A percentile compares a stretch with the other conserved stretches of the same genome.
Conservation (phyloP, 768 basidiomycete species). For the Tricholoma terreum region DNA sequence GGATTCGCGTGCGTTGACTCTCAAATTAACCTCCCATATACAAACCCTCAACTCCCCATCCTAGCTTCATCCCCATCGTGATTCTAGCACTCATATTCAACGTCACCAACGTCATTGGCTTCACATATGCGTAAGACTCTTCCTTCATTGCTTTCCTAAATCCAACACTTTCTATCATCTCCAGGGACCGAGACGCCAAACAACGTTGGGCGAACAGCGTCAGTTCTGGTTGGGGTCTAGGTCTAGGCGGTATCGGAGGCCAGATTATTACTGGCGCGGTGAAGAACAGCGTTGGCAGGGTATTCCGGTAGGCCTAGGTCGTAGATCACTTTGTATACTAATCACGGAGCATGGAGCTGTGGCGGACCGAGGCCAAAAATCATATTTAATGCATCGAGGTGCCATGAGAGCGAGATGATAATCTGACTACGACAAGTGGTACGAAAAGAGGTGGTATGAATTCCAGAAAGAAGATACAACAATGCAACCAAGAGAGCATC, state of each 20-base stretch:
- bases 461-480: not conserved
- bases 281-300: conserved; percentile 73
- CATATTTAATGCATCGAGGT: conserved; percentile 11
- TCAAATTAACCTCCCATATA: not conserved
- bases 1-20: conserved; percentile 72
- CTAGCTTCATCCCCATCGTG: conserved; percentile 92
- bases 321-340: not conserved
- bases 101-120: conserved; percentile 91
- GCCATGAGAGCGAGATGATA: conserved; percentile 5
- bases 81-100: conserved; percentile 95
- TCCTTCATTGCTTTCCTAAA: not conserved
- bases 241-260: conserved; percentile 80
- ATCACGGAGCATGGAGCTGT: not conserved
- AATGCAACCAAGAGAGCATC: not conserved
- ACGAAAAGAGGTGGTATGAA: conserved; percentile 14
- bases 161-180: conserved; percentile 10
- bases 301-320: conserved; percentile 52
- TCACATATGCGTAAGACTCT: conserved; percentile 82
- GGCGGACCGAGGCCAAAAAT: conserved; percentile 1
- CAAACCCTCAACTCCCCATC: not conserved
- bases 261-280: conserved; percentile 81
- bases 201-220: conserved; percentile 82
- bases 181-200: conserved; percentile 89
- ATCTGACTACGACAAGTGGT: not conserved
- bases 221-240: conserved; percentile 67